Percentiles rank a stretch among this genome's conserved stretches.
Conservation (phyloP, 495 filamentous ascomycete genomes). For the Pseudomonodictys pantanalensis region DNA sequence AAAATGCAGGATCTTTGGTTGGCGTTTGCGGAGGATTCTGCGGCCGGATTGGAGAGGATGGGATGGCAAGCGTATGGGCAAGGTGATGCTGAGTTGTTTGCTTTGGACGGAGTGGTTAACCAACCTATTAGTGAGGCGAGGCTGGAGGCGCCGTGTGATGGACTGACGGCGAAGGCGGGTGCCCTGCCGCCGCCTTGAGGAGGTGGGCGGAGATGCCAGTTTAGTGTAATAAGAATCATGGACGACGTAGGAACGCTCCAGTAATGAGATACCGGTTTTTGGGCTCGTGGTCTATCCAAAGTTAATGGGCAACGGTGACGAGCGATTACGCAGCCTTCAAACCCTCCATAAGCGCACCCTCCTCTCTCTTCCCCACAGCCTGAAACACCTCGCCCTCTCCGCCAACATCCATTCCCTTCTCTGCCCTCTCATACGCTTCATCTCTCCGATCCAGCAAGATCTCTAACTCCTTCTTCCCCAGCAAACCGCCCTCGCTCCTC, state of each 20-base stretch:
- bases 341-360: conserved; percentile 44
- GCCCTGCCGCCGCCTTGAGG: conserved; percentile 2
- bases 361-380: conserved; percentile 63
- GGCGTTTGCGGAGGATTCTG: conserved; percentile 29
- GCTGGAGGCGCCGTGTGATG: conserved; percentile 15
- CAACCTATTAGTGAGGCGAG: conserved; percentile 11
- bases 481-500: conserved; percentile 53
- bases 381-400: conserved; percentile 54
- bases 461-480: conserved; percentile 74
- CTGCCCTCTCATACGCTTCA: conserved; percentile 78
- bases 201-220: no score
- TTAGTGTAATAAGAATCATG: no score
- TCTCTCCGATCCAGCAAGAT: conserved; percentile 80
- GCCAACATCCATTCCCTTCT: conserved; percentile 60
- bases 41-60: conserved; percentile 1
- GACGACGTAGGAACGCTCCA: no score
- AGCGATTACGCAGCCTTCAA: no score
- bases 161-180: background rate
- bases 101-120: background rate
- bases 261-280: no score
- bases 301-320: no score
- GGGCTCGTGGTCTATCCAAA: no score
- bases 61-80: conserved; percentile 20
- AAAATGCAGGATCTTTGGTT: conserved; percentile 32
- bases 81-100: conserved; percentile 10